A percentile compares a stretch with the other conserved stretches of the same genome.
Conservation (phyloP, 768 basidiomycete genomes). For the Mycena alexandri region DNA sequence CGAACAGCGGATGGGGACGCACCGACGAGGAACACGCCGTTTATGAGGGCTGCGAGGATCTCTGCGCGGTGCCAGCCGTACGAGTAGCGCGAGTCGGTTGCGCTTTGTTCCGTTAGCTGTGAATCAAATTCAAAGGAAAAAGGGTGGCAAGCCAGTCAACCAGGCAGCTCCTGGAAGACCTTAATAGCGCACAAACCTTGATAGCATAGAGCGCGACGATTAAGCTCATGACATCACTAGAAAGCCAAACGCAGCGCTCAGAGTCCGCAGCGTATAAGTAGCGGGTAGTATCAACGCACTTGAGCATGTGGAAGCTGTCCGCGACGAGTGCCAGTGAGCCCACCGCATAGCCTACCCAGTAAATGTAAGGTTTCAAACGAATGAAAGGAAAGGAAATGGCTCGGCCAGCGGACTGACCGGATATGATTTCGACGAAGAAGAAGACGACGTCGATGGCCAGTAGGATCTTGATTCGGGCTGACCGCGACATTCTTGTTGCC, state of each 20-base stretch:
- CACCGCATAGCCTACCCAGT: constrained; percentile 85
- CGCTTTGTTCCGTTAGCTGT: constrained; percentile 73
- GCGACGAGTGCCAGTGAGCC: constrained; percentile 96
- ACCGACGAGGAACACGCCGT: constrained; percentile 92
- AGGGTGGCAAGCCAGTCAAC: no score
- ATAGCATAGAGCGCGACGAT: constrained; percentile 96
- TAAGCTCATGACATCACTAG: constrained; percentile 95
- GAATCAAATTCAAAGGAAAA: no score
- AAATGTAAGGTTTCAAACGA: not conserved
- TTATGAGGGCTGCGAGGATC: constrained; percentile 93
- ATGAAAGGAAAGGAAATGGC: no score
- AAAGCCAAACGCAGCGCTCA: constrained; percentile 34
- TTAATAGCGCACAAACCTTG: constrained; percentile 59
- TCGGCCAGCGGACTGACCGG: constrained; percentile 56
- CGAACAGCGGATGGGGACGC: not conserved
- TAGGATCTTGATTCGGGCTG: constrained; percentile 79
- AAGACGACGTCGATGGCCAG: constrained; percentile 88
- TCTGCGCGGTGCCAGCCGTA: constrained; percentile 99
- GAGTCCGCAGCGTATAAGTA: not conserved
- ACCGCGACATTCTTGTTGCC: constrained; percentile 63
- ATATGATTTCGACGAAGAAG: constrained; percentile 88
- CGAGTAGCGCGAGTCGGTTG: constrained; percentile 83
- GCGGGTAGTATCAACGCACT: constrained; percentile 73
- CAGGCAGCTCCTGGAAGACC: no score
- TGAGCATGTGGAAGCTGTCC: constrained; percentile 99